Evolutionary conservation across 495 filamentous ascomycete species (phyloP), one percentile per base, ranked within the genome.

Genomic region (Paragyromitra xinjiangensis): DNA sequence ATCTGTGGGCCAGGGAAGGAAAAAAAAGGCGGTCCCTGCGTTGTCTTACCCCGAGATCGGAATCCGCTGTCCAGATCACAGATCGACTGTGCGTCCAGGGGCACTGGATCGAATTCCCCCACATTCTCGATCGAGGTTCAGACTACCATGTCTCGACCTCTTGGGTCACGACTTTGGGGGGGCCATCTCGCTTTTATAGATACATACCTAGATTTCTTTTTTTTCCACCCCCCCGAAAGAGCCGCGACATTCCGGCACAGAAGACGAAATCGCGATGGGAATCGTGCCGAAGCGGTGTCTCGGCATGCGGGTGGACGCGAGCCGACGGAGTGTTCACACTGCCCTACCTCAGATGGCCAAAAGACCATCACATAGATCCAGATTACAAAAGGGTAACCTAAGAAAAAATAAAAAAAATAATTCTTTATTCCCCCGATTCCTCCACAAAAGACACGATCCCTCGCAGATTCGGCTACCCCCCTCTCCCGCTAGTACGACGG

Each of bases 1-100:
- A 61, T 58, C 74, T 37, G 58, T 53, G 74, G 74, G 63, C 63
- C 66, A 63, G 29, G 48, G 6, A 64, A 34, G 29, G 29, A 34
- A 71, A 34, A 34, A 34, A 34, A 55, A 56, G 12, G 55, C 44
- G 70, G 74, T 64, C 74, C 74, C 74, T 77, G 74, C 74, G 69
- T 77, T 77, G 69, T 77, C 69, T 77, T 59, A 73, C 62, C 48
- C 37, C 50, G 39, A 73, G 74, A 73, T 77, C 74, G 74, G 61
- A 66, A 64, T 64, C 62, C 34, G 69, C 19, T 58, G 48, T 16
- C 63, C 68, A 77, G 73, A 75, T 70, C 65, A 55, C n/a, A 75
- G 73, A 77, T 77, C 73, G 50, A 19, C 67, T 71, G 73, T 71
- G 56, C 66, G 45, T 70, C 58, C 58, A 72, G 73, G 73, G 73